These are phyloP conservation scores for Podila epicladia DNA, from an alignment of 192 early-diverging fungal genomes.

Conservation along the genomic window DNA sequence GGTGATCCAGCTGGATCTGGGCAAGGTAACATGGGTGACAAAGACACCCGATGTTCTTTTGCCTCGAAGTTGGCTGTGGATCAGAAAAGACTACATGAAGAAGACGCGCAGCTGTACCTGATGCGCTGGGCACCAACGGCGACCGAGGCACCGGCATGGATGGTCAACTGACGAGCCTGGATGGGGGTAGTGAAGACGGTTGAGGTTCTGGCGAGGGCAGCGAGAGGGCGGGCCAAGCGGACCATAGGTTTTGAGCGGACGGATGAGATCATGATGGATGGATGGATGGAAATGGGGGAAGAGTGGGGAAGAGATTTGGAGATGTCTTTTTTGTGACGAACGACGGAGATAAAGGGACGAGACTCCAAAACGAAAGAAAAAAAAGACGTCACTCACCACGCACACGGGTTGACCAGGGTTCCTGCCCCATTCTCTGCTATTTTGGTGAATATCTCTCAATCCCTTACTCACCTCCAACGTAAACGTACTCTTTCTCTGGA, in stretches of 20 bases:
- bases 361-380: neutral
- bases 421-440: too few relatives aligned
- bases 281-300: neutral
- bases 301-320: neutral
- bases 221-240: conserved; percentile 40
- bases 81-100: neutral
- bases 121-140: conserved; percentile 37
- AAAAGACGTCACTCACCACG: neutral
- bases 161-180: conserved; percentile 45
- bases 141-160: conserved; percentile 41
- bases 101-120: conserved; percentile 13
- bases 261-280: conserved; percentile 42
- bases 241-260: conserved; percentile 49
- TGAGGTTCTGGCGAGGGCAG: conserved; percentile 31
- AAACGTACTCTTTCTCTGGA: too few relatives aligned
- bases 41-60: neutral
- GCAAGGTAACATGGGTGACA: too few relatives aligned
- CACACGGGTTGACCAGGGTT: too few relatives aligned
- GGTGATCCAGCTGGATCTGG: too few relatives aligned
- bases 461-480: too few relatives aligned
- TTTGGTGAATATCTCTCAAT: too few relatives aligned
- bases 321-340: neutral
- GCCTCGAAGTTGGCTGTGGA: conserved; percentile 6
- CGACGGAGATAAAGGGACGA: neutral
- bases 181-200: conserved; percentile 20